Evolutionary conservation across 2,329 filamentous ascomycete genomes (phyloP).

Genomic region (Sporothrix curviconia): DNA sequence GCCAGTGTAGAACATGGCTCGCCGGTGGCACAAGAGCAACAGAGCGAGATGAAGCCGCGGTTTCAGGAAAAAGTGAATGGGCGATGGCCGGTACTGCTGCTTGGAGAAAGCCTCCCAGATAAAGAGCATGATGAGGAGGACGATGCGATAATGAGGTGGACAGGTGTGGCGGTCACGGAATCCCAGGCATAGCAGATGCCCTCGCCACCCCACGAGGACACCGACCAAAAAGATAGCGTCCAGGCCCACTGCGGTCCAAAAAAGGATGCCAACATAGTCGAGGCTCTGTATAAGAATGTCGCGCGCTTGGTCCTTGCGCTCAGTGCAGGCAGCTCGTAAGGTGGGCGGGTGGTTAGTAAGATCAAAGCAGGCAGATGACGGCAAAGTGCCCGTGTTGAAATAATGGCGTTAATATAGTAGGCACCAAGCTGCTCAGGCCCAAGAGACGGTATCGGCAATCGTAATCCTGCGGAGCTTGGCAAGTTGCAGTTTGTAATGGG

Average conservation of each 20-base stretch:
- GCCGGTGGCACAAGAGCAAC: constrained; percentile 28
- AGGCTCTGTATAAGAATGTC: constrained; percentile 29
- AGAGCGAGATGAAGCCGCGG: constrained; percentile 25
- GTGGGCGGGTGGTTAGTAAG: constrained; percentile 37
- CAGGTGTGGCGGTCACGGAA: constrained; percentile 28
- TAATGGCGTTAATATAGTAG: constrained; percentile 38
- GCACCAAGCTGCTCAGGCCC: no score
- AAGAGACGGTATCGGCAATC: no score
- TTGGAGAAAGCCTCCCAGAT: constrained; percentile 24
- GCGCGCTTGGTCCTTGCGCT: constrained; percentile 31
- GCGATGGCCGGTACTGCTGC: constrained; percentile 31
- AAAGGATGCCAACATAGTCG: constrained; percentile 37
- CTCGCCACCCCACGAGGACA: constrained; percentile 39
- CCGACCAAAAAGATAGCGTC: constrained; percentile 41
- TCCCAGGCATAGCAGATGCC: constrained; percentile 37
- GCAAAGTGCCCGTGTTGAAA: constrained; percentile 27
- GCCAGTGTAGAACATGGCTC: constrained; percentile 34
- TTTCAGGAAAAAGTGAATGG: constrained; percentile 32
- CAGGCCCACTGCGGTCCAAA: constrained; percentile 40
- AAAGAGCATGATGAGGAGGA: constrained; percentile 22
- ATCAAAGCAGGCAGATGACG: constrained; percentile 30
- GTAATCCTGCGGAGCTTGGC: no score
- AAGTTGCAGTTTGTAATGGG: no score
- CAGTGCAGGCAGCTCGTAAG: constrained; percentile 34
- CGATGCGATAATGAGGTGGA: constrained; percentile 24